phyloP scores from a whole-genome alignment of 2,329 filamentous ascomycete species.

The Phyllosticta paracitricarpa region DNA sequence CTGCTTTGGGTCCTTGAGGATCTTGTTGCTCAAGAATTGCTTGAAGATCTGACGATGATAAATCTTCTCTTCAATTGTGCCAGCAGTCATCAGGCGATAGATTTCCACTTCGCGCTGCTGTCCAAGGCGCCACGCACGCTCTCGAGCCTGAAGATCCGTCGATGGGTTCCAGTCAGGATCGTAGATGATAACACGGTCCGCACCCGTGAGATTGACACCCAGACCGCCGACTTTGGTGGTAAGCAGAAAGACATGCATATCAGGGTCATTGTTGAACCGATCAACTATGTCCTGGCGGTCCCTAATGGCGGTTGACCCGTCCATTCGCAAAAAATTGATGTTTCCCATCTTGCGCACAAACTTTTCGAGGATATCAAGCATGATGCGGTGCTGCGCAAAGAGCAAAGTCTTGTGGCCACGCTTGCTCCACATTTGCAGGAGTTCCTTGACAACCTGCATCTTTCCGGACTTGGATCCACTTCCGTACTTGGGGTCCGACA shows the following conservation, averaged over 20 bases:
- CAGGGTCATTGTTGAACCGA: conserved; percentile 73
- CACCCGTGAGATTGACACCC: conserved; percentile 88
- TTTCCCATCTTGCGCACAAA: conserved; percentile 60
- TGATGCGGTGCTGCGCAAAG: conserved; percentile 87
- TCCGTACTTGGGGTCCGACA: conserved; percentile 51
- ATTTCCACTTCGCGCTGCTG: conserved; percentile 94
- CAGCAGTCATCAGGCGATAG: conserved; percentile 94
- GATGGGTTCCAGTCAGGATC: conserved; percentile 99
- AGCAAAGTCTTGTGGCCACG: conserved; percentile 90
- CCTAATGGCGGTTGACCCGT: conserved; percentile 82
- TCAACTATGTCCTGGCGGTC: conserved; percentile 84
- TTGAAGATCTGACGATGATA: conserved; percentile 99
- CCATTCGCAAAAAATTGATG: conserved; percentile 80
- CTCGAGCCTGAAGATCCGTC: conserved; percentile 87
- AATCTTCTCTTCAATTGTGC: conserved; percentile 98
- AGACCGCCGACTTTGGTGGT: conserved; percentile 94
- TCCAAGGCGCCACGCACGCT: conserved; percentile 89
- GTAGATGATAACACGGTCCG: conserved; percentile 93
- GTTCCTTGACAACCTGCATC: conserved; percentile 84
- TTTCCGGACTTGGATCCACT: conserved; percentile 75
- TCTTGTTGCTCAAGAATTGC: conserved; percentile 94
- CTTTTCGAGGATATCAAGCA: conserved; percentile 86
- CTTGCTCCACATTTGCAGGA: conserved; percentile 80
- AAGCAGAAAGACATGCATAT: conserved; percentile 79
- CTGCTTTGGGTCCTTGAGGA: conserved; percentile 88